phyloP scores from a whole-genome alignment of 148 eudicot species.

The Talinum fruticosum region DNA sequence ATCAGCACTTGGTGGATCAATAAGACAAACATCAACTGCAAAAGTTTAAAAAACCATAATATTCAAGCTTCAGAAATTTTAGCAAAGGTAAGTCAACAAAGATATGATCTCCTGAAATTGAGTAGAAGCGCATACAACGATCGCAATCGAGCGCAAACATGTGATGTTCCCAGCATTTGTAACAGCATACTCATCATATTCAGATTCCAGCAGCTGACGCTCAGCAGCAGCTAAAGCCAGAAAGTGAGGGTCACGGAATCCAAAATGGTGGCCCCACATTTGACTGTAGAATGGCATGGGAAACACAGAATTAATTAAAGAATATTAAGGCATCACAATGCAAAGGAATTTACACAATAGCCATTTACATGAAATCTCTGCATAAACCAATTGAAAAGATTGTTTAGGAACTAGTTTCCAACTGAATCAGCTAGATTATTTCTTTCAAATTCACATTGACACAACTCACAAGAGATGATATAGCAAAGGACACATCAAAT shows the following conservation, averaged over 20 bases:
- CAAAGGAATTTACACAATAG: not conserved
- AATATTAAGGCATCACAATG: not conserved
- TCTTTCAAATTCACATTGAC: not conserved
- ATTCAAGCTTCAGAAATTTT: not conserved
- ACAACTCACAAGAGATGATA: not conserved
- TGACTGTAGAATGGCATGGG: conserved; percentile 41
- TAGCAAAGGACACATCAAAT: too few species aligned
- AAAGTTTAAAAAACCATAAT: conserved; percentile 10
- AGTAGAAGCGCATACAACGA: conserved; percentile 42
- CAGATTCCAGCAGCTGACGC: conserved; percentile 64
- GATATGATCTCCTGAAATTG: not conserved
- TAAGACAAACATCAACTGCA: conserved; percentile 73
- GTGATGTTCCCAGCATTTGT: conserved; percentile 53
- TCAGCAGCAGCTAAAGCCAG: conserved; percentile 66
- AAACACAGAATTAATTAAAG: not conserved
- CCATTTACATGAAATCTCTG: not conserved
- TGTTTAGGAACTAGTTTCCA: too few species aligned
- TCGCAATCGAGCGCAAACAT: conserved; percentile 58
- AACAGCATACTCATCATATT: conserved; percentile 62
- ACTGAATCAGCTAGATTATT: too few species aligned
- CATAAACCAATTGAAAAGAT: not conserved
- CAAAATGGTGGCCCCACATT: conserved; percentile 63
- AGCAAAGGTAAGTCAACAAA: not conserved
- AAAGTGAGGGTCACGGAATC: conserved; percentile 49
- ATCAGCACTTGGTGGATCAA: conserved; percentile 64